These are phyloP conservation scores for Nectriaceae sp. DNA, from an alignment of 2,329 filamentous ascomycete species.

Conservation along the genomic window DNA sequence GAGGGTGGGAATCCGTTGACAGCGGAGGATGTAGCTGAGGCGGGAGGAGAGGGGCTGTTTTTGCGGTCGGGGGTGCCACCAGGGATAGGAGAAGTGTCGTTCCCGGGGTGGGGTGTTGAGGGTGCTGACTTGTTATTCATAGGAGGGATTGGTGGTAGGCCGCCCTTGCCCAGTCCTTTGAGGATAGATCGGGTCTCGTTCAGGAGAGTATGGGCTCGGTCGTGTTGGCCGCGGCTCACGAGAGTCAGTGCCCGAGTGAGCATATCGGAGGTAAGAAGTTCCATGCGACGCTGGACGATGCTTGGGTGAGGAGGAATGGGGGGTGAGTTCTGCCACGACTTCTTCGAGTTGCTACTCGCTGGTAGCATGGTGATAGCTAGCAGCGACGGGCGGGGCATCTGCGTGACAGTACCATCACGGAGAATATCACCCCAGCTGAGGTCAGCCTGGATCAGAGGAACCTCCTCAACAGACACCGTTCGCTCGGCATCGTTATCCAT, in stretches of 20 bases:
- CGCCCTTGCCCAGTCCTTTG: slow-evolving; percentile 93
- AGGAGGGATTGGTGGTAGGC: slow-evolving; percentile 84
- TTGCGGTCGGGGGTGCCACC: slow-evolving; percentile 55
- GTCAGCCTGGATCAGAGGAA: slow-evolving; percentile 93
- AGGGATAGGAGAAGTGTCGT: slow-evolving; percentile 46
- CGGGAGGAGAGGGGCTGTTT: slow-evolving; percentile 56
- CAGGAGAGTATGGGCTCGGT: slow-evolving; percentile 88
- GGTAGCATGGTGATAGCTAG: slow-evolving; percentile 96
- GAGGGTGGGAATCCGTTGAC: slow-evolving; percentile 40
- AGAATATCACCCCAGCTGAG: slow-evolving; percentile 92
- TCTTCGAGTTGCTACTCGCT: slow-evolving; percentile 61
- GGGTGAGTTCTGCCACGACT: slow-evolving; percentile 65
- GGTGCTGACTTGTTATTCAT: slow-evolving; percentile 46
- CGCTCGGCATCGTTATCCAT: slow-evolving; percentile 85
- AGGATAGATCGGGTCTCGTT: slow-evolving; percentile 93
- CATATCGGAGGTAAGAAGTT: slow-evolving; percentile 97
- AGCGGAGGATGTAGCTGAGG: slow-evolving; percentile 47
- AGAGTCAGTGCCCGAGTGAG: slow-evolving; percentile 88
- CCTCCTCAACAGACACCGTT: slow-evolving; percentile 84
- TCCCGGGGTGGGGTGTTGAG: slow-evolving; percentile 50
- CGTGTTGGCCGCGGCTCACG: slow-evolving; percentile 88
- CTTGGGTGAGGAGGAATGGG: slow-evolving; percentile 94
- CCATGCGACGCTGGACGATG: slow-evolving; percentile 96
- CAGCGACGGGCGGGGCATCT: slow-evolving; percentile 85
- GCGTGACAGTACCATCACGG: slow-evolving; percentile 80